phyloP scores from a whole-genome alignment of 495 filamentous ascomycete species.

The Penicillium taxi region DNA sequence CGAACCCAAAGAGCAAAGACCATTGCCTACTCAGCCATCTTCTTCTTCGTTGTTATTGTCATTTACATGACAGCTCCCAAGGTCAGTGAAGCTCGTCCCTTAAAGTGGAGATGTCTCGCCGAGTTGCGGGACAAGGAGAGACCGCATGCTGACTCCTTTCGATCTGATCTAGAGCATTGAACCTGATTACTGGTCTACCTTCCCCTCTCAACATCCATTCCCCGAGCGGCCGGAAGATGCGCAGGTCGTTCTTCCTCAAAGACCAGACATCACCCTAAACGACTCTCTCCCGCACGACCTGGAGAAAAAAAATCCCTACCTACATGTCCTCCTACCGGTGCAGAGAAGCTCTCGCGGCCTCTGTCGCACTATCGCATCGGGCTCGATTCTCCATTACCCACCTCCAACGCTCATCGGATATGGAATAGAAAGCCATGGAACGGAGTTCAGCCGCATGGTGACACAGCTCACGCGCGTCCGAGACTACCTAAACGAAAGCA shows the following conservation, averaged over 20 bases:
- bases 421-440: conserved; percentile 22
- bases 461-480: conserved; percentile 44
- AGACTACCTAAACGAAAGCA: conserved; percentile 44
- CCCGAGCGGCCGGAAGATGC: conserved; percentile 30
- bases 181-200: conserved; percentile 31
- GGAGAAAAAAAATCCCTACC: conserved; percentile 43
- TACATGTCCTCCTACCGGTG: conserved; percentile 55
- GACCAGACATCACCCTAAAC: conserved; percentile 15
- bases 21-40: conserved; percentile 15
- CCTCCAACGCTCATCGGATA: conserved; percentile 50
- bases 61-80: conserved; percentile 18
- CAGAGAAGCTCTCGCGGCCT: conserved; percentile 41
- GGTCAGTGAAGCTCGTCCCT: conserved; percentile 12
- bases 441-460: conserved; percentile 29
- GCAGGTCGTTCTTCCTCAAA: conserved; percentile 20
- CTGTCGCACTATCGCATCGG: conserved; percentile 53
- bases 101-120: conserved; percentile 1
- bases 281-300: conserved; percentile 27
- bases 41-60: conserved; percentile 19
- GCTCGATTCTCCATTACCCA: conserved; percentile 55
- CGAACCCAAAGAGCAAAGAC: conserved; percentile 25
- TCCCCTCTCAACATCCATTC: conserved; percentile 31
- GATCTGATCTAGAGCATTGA: conserved; percentile 11
- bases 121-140: too few relatives aligned
- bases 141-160: conserved; percentile 8